A percentile compares a stretch with the other conserved stretches of the same genome.
phyloP scores from a whole-genome alignment of 2,329 filamentous ascomycete genomes.

The Aspergillus spinulosporus region DNA sequence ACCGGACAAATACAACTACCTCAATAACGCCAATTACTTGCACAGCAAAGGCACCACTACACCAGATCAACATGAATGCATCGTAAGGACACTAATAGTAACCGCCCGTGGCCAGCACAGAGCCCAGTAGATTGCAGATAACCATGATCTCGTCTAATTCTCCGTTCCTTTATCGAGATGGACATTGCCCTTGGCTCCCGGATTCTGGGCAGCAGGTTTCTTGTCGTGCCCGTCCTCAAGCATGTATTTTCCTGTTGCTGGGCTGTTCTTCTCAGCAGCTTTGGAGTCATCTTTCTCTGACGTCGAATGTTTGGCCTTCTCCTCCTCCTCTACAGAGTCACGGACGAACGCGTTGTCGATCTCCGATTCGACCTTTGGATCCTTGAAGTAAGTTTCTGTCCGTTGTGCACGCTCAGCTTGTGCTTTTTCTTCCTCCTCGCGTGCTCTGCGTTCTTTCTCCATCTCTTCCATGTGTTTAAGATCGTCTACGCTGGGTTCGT shows the following conservation, averaged over 20 bases:
- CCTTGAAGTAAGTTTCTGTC: conserved; percentile 77
- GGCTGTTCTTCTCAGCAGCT: conserved; percentile 24
- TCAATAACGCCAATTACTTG: conserved; percentile 16
- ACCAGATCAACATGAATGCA: conserved; percentile 6
- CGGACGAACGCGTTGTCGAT: conserved; percentile 81
- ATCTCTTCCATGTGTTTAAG: conserved; percentile 98
- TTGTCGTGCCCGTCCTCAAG: conserved; percentile 2
- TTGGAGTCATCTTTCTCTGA: conserved; percentile 20
- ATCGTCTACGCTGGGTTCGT: conserved; percentile 97
- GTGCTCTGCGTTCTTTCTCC: conserved; percentile 79
- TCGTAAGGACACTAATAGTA: conserved; percentile 8
- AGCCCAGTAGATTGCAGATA: background rate
- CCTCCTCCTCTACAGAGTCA: conserved; percentile 61
- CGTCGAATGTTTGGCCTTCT: conserved; percentile 17
- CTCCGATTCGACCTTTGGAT: conserved; percentile 78
- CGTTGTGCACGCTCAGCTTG: conserved; percentile 72
- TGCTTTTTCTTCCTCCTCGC: conserved; percentile 76
- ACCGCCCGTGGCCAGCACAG: conserved; percentile 25
- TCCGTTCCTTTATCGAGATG: background rate
- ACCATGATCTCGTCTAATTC: background rate
- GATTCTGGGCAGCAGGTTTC: conserved; percentile 1
- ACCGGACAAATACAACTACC: background rate
- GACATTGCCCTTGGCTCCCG: background rate
- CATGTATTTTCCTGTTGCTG: conserved; percentile 4
- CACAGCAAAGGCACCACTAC: conserved; percentile 13